These are phyloP conservation scores for Fusarium hainanense DNA, from an alignment of 2,329 filamentous ascomycete genomes.

Conservation along the genomic window DNA sequence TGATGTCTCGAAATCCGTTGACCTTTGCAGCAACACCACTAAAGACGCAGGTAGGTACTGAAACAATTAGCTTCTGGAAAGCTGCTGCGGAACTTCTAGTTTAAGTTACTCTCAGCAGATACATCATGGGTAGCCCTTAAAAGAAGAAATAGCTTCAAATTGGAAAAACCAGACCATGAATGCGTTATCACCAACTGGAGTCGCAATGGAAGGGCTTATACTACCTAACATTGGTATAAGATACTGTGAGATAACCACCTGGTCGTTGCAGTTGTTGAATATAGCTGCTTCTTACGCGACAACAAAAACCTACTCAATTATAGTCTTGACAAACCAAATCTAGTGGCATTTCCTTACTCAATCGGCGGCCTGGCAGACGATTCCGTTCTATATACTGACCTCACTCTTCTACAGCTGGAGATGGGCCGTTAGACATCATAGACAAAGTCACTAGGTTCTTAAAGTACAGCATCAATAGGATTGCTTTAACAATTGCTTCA, in stretches of 20 bases:
- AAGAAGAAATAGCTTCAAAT: constrained; percentile 17
- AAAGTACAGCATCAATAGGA: neutral
- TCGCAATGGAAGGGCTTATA: neutral
- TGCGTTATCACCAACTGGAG: neutral
- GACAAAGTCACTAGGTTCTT: neutral
- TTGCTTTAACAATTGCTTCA: neutral
- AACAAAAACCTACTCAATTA: neutral
- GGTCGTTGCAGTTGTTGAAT: neutral
- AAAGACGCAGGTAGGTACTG: neutral
- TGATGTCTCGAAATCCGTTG: neutral
- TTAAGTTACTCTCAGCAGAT: constrained; percentile 18
- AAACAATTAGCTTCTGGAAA: constrained; percentile 18
- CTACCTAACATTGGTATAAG: neutral
- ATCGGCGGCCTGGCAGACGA: too few relatives aligned
- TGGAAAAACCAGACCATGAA: constrained; percentile 11
- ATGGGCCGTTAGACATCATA: neutral
- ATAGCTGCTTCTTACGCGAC: neutral
- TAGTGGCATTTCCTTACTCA: neutral
- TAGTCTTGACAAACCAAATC: neutral
- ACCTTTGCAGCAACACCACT: constrained; percentile 2
- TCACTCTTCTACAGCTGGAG: neutral
- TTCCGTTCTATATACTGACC: neutral
- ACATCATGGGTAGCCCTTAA: constrained; percentile 15
- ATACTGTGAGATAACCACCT: neutral
- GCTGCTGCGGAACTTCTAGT: constrained; percentile 15